A percentile compares a stretch with the other conserved stretches of the same genome.
Conservation (phyloP, 2,329 filamentous ascomycete species). For the Gnomoniopsis sp. region DNA sequence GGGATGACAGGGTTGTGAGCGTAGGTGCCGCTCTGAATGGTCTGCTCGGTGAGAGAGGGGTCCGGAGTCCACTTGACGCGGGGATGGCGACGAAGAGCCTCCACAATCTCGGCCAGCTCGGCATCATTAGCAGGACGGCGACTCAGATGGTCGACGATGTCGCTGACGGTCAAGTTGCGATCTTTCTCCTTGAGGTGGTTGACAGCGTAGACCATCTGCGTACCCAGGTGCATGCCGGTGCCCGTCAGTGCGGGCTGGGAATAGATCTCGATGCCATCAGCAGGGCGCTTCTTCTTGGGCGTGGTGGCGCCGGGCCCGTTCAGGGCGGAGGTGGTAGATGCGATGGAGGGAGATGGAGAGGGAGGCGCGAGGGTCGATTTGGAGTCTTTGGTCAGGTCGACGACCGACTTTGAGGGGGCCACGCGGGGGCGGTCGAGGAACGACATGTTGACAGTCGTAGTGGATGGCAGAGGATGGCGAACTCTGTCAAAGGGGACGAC, state of each 20-base stretch:
- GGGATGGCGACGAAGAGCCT: slow-evolving; percentile 64
- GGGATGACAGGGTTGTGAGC: slow-evolving; percentile 77
- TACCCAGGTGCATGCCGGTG: slow-evolving; percentile 77
- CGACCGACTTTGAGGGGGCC: slow-evolving; percentile 60
- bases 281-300: slow-evolving; percentile 54
- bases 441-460: slow-evolving; percentile 42
- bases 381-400: slow-evolving; percentile 45
- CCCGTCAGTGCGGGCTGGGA: slow-evolving; percentile 75
- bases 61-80: slow-evolving; percentile 57
- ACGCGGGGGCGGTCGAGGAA: slow-evolving; percentile 65
- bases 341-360: slow-evolving; percentile 59
- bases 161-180: slow-evolving; percentile 66
- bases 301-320: slow-evolving; percentile 55
- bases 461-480: slow-evolving; percentile 6
- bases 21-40: slow-evolving; percentile 70
- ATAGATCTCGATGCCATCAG: slow-evolving; percentile 53
- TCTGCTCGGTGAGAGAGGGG: slow-evolving; percentile 59
- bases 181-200: slow-evolving; percentile 75
- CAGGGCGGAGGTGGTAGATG: slow-evolving; percentile 42
- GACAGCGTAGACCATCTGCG: slow-evolving; percentile 83
- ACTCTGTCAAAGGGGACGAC: background rate
- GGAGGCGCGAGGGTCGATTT: slow-evolving; percentile 51
- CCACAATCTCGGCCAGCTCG: slow-evolving; percentile 61
- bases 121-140: slow-evolving; percentile 61
- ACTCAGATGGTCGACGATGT: slow-evolving; percentile 78